Evolutionary conservation across 177 flowering plant species (phyloP), one percentile per base, ranked within the genome.

Genomic region (Vitis hybrid): DNA sequence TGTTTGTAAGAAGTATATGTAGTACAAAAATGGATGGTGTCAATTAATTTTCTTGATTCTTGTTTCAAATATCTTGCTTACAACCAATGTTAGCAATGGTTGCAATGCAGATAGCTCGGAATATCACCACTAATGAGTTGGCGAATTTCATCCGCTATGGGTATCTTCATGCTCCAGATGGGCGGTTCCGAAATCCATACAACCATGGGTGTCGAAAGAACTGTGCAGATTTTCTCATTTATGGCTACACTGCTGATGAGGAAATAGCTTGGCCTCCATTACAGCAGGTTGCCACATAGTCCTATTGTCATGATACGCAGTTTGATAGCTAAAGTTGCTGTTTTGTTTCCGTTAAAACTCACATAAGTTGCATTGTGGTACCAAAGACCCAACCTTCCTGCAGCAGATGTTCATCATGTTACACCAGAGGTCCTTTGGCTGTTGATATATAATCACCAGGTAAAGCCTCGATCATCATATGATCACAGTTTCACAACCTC

Each of bases 61-160:
- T 14, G 56, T 69, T 45, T 60, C 14, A 14, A 10, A 62, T 13
- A 32, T 68, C 45, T 9, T 21, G 4, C 6, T 69, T 5, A 40
- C 13, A 26, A 51, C 49, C 8, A 21, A 23, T 32, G 49, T 60
- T 49, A 30, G 49, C 30, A 32, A 32, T 21, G 51, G 32, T 52
- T 54, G n/a, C 5, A 45, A 15, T 76, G 82, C 89, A 95, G 99
- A 86, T 95, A 60, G 91, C 99, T 64, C 87, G 92, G 50, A 95
- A 93, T 74, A 84, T 95, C 68, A 95, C 99, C 10, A 95, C 99
- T 10, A 93, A 95, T 69, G 99, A 93, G 79, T 23, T 87, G 70
- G 86, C 93, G 52, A 93, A 95, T 82, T 78, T 83, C n/a, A 48
- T 72, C 48, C 90, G 99, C 0, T 95, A 93, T 74, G 85, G 84